Base-by-base conservation (phyloP, 305 asterid species). In the Fraxinus dipetala region DNA sequence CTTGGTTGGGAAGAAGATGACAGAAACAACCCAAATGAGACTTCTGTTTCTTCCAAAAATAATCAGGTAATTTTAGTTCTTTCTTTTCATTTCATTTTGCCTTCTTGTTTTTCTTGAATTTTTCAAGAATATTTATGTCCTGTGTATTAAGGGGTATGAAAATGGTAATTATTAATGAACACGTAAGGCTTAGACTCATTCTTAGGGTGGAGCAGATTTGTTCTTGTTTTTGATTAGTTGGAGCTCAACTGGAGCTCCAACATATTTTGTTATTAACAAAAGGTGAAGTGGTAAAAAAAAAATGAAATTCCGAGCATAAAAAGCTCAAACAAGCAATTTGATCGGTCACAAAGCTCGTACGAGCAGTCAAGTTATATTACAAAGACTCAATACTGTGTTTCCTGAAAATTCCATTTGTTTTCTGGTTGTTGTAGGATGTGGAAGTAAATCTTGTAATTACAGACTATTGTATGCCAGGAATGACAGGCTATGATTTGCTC, bases 401-500 rank as follows among this genome's bases (percentile, higher is more conserved):
- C 43, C 43, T 7, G 43, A 35, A 32, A 76, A 72, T 73, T 30
- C 8, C 9, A 54, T 79, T 32, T 65, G 20, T 78, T 72, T 72
- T 70, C 24, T 59, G 72, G 20, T 51, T 72, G 6, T 80, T 67
- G 7, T 84, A 90, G 93, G 91, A 82, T 18, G 81, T 88, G 80
- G 95, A 90, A 85, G 92, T 93, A 14, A 89, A 92, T 87, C 96
- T 93, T 76, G 92, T 95, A 28, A 95, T 95, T 45, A 95, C 98
- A 78, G 98, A 93, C 87, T 94, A 94, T 16, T 94, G 97, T 77
- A 94, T 94, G 97, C 98, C 98, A 76, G 97, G 92, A 75, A 94
- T 94, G 97, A 93, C 98, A 54, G 98, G 98, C 85, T 93, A 93
- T 89, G 97, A 94, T 90, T 87, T 93, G 88, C 97, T 94, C 85